Conservation (phyloP, 2,329 filamentous ascomycete genomes). For the Seiridium unicorne region DNA sequence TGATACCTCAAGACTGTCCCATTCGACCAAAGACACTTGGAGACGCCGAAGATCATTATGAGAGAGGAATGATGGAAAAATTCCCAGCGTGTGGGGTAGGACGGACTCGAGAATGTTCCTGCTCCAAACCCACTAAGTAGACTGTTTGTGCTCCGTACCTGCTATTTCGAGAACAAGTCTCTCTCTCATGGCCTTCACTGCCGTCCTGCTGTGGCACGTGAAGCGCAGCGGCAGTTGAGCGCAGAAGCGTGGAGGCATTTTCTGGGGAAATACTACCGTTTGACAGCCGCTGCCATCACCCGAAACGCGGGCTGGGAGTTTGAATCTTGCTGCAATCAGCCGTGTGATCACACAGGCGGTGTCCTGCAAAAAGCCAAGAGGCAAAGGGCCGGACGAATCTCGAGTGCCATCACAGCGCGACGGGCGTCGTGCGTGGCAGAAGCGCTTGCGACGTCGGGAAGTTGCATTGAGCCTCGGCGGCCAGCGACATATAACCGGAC, state of each 20-base stretch:
- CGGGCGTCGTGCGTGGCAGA: neutral
- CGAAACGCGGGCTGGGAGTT: neutral
- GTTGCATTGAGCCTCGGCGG: neutral
- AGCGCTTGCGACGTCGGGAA: no score
- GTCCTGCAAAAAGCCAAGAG: no score
- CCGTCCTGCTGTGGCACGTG: neutral
- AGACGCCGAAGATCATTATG: neutral
- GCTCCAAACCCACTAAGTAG: neutral
- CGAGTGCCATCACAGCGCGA: neutral
- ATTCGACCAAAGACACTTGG: neutral
- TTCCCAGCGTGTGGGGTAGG: neutral
- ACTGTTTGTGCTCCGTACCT: neutral
- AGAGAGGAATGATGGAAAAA: neutral
- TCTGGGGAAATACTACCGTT: neutral
- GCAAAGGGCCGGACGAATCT: neutral
- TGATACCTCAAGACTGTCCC: neutral
- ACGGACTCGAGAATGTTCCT: neutral
- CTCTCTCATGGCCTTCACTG: neutral
- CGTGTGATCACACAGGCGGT: neutral
- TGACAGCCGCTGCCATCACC: conserved; percentile 3
- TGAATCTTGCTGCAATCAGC: neutral
- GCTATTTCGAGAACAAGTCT: neutral
- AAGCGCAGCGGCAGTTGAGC: neutral
- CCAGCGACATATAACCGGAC: neutral
- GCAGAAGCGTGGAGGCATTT: neutral